phyloP scores from a whole-genome alignment of 805 yeast species.

The Ogataea ramenticola region DNA sequence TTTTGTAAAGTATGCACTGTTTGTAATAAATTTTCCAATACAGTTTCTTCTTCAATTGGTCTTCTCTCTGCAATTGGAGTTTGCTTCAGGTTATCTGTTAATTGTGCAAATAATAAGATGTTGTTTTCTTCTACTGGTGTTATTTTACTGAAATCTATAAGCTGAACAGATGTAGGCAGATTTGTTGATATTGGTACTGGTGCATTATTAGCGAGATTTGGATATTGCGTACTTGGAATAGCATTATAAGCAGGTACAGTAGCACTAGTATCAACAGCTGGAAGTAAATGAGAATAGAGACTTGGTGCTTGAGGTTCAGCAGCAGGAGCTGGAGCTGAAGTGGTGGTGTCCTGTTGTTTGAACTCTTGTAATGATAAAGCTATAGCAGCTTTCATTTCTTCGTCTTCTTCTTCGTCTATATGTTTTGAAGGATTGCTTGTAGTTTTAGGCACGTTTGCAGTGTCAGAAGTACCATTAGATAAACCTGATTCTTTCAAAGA shows the following conservation, averaged over 20 bases:
- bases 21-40: slow-evolving; percentile 50
- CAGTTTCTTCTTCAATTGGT: slow-evolving; percentile 35
- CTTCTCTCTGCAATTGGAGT: slow-evolving; percentile 29
- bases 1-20: slow-evolving; percentile 48
- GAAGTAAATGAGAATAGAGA: slow-evolving; percentile 11
- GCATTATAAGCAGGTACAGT: background rate
- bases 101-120: slow-evolving; percentile 60
- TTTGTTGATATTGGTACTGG: slow-evolving; percentile 6
- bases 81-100: slow-evolving; percentile 45
- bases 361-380: slow-evolving; percentile 82
- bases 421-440: background rate
- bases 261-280: background rate
- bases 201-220: slow-evolving; percentile 1
- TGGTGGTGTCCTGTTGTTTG: slow-evolving; percentile 23
- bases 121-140: slow-evolving; percentile 62
- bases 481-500: slow-evolving; percentile 53
- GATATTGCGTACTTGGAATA: too few species aligned
- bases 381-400: slow-evolving; percentile 88
- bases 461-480: slow-evolving; percentile 5
- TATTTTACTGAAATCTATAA: slow-evolving; percentile 25
- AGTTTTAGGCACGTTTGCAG: slow-evolving; percentile 4
- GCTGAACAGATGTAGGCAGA: slow-evolving; percentile 6
- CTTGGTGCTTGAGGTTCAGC: slow-evolving; percentile 1
- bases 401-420: slow-evolving; percentile 59
- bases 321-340: background rate